phyloP scores from a whole-genome alignment of 2,329 filamentous ascomycete genomes.

The Tolypocladium ovalisporum region DNA sequence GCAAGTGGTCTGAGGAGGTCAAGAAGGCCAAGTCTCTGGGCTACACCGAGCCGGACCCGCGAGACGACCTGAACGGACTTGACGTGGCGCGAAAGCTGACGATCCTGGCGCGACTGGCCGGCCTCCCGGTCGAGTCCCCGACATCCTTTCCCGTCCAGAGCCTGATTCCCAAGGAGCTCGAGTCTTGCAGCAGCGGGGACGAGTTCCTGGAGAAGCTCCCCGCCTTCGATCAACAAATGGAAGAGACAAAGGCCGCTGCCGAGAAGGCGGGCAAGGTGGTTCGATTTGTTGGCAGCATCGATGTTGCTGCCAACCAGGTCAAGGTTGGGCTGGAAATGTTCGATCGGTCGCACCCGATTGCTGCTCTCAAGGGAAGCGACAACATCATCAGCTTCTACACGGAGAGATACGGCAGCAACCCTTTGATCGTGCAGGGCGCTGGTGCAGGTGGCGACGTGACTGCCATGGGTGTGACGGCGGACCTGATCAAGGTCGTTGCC shows the following conservation, averaged over 20 bases:
- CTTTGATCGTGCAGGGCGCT: slow-evolving; percentile 87
- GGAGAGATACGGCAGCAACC: slow-evolving; percentile 81
- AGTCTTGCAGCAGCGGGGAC: slow-evolving; percentile 63
- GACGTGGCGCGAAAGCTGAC: slow-evolving; percentile 94
- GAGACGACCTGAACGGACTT: slow-evolving; percentile 78
- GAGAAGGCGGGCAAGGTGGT: slow-evolving; percentile 84
- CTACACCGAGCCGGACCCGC: slow-evolving; percentile 81
- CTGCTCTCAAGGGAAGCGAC: slow-evolving; percentile 89
- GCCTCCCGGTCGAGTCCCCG: slow-evolving; percentile 70
- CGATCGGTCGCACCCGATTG: slow-evolving; percentile 81
- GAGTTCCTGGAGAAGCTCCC: slow-evolving; percentile 78
- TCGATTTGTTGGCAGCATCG: slow-evolving; percentile 86
- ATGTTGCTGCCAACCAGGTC: slow-evolving; percentile 68
- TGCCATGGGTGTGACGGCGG: slow-evolving; percentile 93
- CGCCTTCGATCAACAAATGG: slow-evolving; percentile 82
- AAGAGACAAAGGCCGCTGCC: slow-evolving; percentile 73
- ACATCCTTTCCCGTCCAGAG: slow-evolving; percentile 90
- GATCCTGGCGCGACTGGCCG: slow-evolving; percentile 79
- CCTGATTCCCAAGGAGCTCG: slow-evolving; percentile 80
- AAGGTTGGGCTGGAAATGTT: slow-evolving; percentile 90
- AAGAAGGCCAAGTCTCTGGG: slow-evolving; percentile 85
- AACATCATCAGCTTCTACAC: slow-evolving; percentile 99
- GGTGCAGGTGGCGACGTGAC: slow-evolving; percentile 93
- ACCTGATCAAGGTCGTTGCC: slow-evolving; percentile 79
- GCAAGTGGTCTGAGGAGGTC: slow-evolving; percentile 85